Evolutionary conservation across 352 stramenopile species (phyloP), one percentile per base, ranked within the genome.

Genomic region (Pythium rhizo-oryzae): DNA sequence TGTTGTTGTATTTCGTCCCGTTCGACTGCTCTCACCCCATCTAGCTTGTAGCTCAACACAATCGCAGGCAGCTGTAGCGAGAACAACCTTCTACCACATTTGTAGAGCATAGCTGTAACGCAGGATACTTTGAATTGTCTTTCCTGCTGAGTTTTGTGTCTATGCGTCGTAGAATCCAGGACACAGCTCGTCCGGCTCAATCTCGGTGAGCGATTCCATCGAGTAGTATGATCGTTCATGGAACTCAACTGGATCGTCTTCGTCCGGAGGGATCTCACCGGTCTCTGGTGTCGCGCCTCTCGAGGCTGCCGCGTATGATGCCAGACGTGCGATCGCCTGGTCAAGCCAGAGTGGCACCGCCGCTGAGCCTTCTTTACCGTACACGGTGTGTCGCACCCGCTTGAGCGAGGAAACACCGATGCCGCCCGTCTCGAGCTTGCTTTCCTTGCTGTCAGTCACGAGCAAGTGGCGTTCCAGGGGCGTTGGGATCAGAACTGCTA

Each of bases 151-250:
- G 16, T 25, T 46, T 24, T 28, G 28, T 43, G 18, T 49, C n/a
- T 35, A 41, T 35, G 23, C 23, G 23, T 78, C 62, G 51, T 85
- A 89, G 54, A 91, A 91, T 18, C 72, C 33, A 11, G 75, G 80
- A 55, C 83, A 91, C 46, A 91, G 62, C 25, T 77, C 74, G 39
- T 90, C 81, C 11, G 83, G 80, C 2, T 63, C 39, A 23, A 87
- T 80, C n/a, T 72, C 44, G 11, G 83, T 87, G 25, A 83, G 57
- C 25, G 77, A 85, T 58, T 90, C 83, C 33, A 89, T 74, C 13
- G 81, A 87, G 55, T 88, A 90, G 58, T 83, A 84, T 53, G 77
- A 85, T 23, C 75, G 73, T 25, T 90, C 79, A 24, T 87, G 75
- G 39, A 88, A 83, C 59, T 92, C 83, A 2, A 72, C 63, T 15